Conservation (phyloP, 352 stramenopile genomes). For the Pythium oligandrum region DNA sequence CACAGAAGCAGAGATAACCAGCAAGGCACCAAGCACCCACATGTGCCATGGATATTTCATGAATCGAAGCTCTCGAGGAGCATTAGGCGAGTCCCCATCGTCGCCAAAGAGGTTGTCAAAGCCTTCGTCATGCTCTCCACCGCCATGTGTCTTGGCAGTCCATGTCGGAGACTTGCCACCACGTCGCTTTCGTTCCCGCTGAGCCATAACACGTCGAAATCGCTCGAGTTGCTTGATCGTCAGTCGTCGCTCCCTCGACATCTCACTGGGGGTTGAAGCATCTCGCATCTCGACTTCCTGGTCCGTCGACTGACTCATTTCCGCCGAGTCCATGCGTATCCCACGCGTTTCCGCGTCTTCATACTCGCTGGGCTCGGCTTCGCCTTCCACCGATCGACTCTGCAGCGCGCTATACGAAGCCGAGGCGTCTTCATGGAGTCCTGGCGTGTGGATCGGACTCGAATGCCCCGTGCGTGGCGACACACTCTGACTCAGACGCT, state of each 20-base stretch:
- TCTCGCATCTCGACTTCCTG: conserved; percentile 19
- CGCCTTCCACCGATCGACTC: neutral
- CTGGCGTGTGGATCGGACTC: conserved; percentile 15
- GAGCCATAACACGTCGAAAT: conserved; percentile 26
- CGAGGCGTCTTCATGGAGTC: neutral
- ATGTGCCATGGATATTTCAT: conserved; percentile 54
- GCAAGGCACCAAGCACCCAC: conserved; percentile 44
- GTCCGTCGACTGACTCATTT: conserved; percentile 1
- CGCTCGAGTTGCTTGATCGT: conserved; percentile 29
- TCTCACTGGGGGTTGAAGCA: conserved; percentile 2
- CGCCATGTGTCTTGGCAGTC: conserved; percentile 13
- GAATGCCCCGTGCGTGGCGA: neutral
- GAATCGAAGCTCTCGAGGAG: conserved; percentile 36
- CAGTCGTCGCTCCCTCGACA: conserved; percentile 18
- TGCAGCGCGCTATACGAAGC: too few species aligned
- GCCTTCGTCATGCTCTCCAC: conserved; percentile 1
- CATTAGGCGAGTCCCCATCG: conserved; percentile 4
- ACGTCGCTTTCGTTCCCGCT: conserved; percentile 6
- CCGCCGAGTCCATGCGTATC: conserved; percentile 8
- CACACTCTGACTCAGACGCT: too few species aligned
- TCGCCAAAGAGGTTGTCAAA: conserved; percentile 28
- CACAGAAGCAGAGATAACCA: conserved; percentile 48
- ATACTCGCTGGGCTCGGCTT: conserved; percentile 4
- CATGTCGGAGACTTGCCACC: conserved; percentile 11
- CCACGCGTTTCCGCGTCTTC: conserved; percentile 17